Evolutionary conservation across 1,139 yeast genomes (phyloP), one percentile per base, ranked within the genome.

Genomic region (Candida gigantensis): DNA sequence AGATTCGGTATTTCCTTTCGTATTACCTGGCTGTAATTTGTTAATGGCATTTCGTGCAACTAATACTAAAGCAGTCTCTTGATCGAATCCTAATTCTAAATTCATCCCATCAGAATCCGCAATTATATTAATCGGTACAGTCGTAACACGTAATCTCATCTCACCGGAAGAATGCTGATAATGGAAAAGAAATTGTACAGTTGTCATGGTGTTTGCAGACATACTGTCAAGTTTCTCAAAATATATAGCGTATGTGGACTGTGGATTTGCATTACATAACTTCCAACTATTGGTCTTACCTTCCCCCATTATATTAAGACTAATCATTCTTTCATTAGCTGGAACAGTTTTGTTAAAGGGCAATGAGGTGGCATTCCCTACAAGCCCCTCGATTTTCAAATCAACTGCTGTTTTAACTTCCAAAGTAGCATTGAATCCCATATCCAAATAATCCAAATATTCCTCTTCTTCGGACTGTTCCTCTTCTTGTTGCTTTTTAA

Each of bases 171-270:
- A 65, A 46, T 72, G 78, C 57, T 86, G 94, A 57, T 87, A 88
- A 53, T 81, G 84, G 39, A 89, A 83, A 41, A 85, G 66, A 53
- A 76, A 85, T 58, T 88, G 96, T 16, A 87, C 62, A 23, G 72
- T 67, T 2, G 73, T 69, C 12, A 49, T 41, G 10, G 49, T 47
- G 4, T 51, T 34, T 21, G 30, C n/a, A n/a, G 6, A 4, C 16
- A 32, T 10, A 1, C 69, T 68, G 39, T 72, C 77, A 19, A 65
- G 52, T 37, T 77, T 68, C 29, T 80, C 86, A 51, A 78, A 77
- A 49, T 72, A 75, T 4, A 81, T 42, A 0, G 77, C 80, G 58
- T 74, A 81, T 0, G 85, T 67, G 1, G 83, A 76, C 47, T 76
- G 81, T 1, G 80, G 74, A 38, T 72, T 65, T 1, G 77, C 64